phyloP scores from a whole-genome alignment of 306 rosid genomes.

The Castanea crenata region DNA sequence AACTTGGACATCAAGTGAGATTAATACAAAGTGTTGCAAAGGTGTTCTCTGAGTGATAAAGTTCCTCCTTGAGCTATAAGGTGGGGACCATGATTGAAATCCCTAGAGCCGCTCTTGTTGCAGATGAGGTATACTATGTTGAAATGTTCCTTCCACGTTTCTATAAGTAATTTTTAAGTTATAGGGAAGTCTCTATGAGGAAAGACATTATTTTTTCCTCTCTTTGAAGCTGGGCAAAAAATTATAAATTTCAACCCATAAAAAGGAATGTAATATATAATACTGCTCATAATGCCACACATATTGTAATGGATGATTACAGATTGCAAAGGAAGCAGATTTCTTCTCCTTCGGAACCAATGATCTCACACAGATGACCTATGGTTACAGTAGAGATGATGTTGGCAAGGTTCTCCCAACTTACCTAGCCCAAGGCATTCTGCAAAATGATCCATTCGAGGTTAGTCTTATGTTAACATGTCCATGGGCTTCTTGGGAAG shows the following conservation, averaged over 20 bases:
- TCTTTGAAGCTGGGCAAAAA: neutral
- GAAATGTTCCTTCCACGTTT: neutral
- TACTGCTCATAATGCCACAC: neutral
- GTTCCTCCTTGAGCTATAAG: conserved; percentile 65
- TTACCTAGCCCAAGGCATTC: conserved; percentile 72
- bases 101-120: conserved; percentile 93
- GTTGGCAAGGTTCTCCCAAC: conserved; percentile 87
- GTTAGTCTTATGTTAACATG: conserved; percentile 29
- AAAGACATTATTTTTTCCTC: conserved; percentile 1
- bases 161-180: neutral
- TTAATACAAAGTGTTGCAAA: conserved; percentile 61
- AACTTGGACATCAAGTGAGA: conserved; percentile 73
- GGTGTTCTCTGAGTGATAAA: conserved; percentile 77
- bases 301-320: conserved; percentile 21
- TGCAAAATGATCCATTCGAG: conserved; percentile 93
- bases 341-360: conserved; percentile 99
- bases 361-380: conserved; percentile 98
- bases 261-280: neutral
- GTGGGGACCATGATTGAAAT: conserved; percentile 98
- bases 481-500: neutral
- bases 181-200: neutral
- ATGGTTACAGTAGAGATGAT: conserved; percentile 96
- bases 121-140: conserved; percentile 70
- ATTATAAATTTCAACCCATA: neutral
- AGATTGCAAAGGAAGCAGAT: conserved; percentile 96